Percentiles rank a stretch among this genome's conserved stretches.
Evolutionary conservation across 2,329 filamentous ascomycete species (phyloP).

Genomic region (Calonectria naviculata): DNA sequence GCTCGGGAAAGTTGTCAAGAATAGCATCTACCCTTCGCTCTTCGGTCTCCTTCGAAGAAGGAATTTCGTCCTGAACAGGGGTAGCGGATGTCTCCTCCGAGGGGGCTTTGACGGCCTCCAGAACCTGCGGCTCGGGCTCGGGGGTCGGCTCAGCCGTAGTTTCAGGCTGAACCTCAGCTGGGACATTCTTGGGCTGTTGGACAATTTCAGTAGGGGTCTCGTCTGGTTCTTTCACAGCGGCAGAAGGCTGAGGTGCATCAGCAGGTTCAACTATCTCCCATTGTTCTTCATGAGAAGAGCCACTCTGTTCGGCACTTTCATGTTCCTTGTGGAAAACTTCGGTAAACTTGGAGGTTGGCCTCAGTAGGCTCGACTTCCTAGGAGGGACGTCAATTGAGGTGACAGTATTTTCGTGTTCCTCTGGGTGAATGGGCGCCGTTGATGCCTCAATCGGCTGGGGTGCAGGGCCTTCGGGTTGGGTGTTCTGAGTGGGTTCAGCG

Average conservation of each 20-base stretch:
- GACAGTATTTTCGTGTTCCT: neutral
- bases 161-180: slow-evolving; percentile 1
- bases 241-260: slow-evolving; percentile 5
- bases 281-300: slow-evolving; percentile 22
- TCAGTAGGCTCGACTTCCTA: neutral
- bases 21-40: slow-evolving; percentile 13
- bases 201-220: neutral
- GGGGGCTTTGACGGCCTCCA: slow-evolving; percentile 13
- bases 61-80: neutral
- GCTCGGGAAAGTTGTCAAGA: slow-evolving; percentile 30
- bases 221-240: neutral
- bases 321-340: neutral
- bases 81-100: slow-evolving; percentile 12
- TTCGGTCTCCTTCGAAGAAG: neutral
- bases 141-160: neutral
- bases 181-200: neutral
- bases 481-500: neutral
- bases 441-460: neutral
- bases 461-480: neutral
- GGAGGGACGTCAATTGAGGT: neutral
- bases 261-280: slow-evolving; percentile 27
- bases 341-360: neutral
- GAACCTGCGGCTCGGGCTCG: slow-evolving; percentile 23
- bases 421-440: neutral
- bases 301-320: neutral